These are phyloP conservation scores for Erigeron canadensis DNA, from an alignment of 129 eudicot species.

Conservation along the genomic window DNA sequence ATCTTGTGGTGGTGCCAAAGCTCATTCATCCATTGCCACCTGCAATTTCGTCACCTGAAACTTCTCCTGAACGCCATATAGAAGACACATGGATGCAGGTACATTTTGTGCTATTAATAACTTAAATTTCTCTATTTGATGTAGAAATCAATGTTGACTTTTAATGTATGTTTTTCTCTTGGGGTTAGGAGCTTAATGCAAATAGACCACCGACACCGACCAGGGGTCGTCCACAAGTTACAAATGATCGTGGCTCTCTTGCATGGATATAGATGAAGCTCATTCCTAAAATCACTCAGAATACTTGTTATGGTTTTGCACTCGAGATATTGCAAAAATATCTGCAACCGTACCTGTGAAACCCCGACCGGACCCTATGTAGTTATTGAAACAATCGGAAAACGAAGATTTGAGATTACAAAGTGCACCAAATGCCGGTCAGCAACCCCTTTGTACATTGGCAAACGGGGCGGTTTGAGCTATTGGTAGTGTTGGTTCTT, in stretches of 20 bases:
- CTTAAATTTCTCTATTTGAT: not conserved
- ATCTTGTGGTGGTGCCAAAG: conserved; percentile 97
- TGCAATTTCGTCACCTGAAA: conserved; percentile 87
- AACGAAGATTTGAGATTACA: conserved; percentile 25
- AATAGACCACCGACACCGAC: conserved; percentile 99
- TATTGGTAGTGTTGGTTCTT: conserved; percentile 25
- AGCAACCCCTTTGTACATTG: conserved; percentile 43
- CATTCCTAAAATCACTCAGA: conserved; percentile 9
- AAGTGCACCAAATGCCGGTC: conserved; percentile 22
- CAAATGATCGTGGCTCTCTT: conserved; percentile 86
- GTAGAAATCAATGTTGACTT: not conserved
- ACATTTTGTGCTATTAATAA: not conserved
- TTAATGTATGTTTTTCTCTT: not conserved
- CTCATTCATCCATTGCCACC: conserved; percentile 99
- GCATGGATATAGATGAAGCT: conserved; percentile 64
- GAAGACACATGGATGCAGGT: conserved; percentile 99
- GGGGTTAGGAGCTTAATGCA: conserved; percentile 81
- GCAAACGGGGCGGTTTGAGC: conserved; percentile 38
- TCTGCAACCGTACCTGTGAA: not conserved
- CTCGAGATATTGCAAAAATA: conserved; percentile 12
- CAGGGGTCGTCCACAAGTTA: conserved; percentile 98
- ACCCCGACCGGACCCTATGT: conserved; percentile 3
- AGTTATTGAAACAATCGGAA: conserved; percentile 23
- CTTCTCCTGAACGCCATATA: conserved; percentile 85
- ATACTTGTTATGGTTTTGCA: conserved; percentile 12